Evolutionary conservation across 768 basidiomycete genomes (phyloP), one percentile per base, ranked within the genome.

Genomic region (Fistulinella prunicolor): DNA sequence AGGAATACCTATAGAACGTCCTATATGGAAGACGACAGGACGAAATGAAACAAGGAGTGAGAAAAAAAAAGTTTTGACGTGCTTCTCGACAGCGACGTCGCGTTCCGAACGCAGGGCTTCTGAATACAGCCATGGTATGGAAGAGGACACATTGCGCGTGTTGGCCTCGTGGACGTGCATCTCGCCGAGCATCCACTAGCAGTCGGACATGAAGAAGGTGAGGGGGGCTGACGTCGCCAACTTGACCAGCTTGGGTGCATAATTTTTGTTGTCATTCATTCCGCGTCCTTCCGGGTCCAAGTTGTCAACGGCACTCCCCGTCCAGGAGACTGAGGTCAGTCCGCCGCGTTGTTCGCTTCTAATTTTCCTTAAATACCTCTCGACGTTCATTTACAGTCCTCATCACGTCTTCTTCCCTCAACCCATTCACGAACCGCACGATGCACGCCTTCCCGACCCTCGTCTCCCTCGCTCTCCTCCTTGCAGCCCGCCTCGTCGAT

Each of bases 351-450:
- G 49, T 14, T 51, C 50, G 63, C 57, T 59, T 61, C 60, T 22
- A 45, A 17, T 10, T 42, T 42, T 59, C 57, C 52, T 53, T 67
- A 67, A 67, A 67, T 65, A 61, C 55, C 49, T 3, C 16, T 17
- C 26, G 2, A 2, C 26, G 6, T 22, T 7, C 10, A 12, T 34
- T 22, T 14, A 30, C 30, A 16, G 9, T 2, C 32, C 19, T 9
- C 26, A 5, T 1, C 22, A 16, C 36, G 5, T 16, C 44, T 43
- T 38, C 4, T 32, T 34, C 43, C 37, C 7, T 14, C 16, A 17
- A 26, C 9, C 24, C 23, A 16, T 23, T 45, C 48, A 49, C 46
- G 29, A 58, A 17, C 45, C 9, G 24, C 21, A 53, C 44, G 32
- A 65, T 63, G 62, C 17, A 44, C 42, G 4, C 42, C 17, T 41